Conservation (phyloP, 306 rosid genomes). For the Hippophae rhamnoides region DNA sequence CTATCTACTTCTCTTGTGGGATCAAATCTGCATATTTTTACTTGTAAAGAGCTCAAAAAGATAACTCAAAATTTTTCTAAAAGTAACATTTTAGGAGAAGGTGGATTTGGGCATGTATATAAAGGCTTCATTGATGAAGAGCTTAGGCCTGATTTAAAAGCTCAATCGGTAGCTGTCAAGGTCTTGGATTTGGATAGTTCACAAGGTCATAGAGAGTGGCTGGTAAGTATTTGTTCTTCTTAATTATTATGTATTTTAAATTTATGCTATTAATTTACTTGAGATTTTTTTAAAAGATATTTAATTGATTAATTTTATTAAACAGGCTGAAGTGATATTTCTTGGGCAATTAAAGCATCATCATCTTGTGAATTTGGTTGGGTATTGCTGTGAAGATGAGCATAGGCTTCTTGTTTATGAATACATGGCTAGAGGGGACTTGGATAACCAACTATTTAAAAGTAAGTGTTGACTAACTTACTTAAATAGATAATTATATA, state of each 20-base stretch:
- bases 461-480: conserved; percentile 19
- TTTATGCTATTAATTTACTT: not conserved
- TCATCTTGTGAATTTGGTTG: conserved; percentile 80
- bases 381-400: conserved; percentile 84
- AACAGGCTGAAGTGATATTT: conserved; percentile 77
- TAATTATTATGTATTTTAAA: not conserved
- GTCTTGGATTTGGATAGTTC: conserved; percentile 67
- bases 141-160: conserved; percentile 41
- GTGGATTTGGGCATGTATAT: conserved; percentile 84
- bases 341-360: conserved; percentile 85
- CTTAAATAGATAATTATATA: too few species aligned
- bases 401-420: conserved; percentile 85
- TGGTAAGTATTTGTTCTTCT: conserved; percentile 38
- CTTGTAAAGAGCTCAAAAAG: conserved; percentile 51
- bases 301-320: not conserved
- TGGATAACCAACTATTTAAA: conserved; percentile 57
- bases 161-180: conserved; percentile 72
- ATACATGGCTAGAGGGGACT: conserved; percentile 68
- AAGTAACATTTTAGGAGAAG: conserved; percentile 66
- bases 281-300: too few species aligned
- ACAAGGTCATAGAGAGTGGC: conserved; percentile 96
- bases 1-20: conserved; percentile 63
- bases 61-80: conserved; percentile 47
- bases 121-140: conserved; percentile 74
- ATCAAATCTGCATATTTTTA: conserved; percentile 68